phyloP scores from a whole-genome alignment of 805 yeast species.

The Wickerhamiella parazyma region DNA sequence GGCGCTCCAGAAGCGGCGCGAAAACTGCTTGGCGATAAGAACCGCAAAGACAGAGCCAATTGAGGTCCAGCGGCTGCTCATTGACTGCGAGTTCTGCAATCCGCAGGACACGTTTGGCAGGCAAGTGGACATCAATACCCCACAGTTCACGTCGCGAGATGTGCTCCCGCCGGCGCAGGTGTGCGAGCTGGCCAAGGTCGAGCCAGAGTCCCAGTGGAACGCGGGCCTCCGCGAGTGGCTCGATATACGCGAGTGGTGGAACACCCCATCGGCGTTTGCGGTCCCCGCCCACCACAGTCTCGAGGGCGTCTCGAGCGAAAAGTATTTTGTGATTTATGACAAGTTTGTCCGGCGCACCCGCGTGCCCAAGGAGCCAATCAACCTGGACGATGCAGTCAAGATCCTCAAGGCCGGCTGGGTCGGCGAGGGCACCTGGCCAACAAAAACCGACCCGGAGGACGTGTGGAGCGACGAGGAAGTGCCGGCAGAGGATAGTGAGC shows the following conservation, averaged over 20 bases:
- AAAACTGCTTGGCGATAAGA: slow-evolving; percentile 19
- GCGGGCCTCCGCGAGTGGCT: slow-evolving; percentile 59
- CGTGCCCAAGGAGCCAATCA: slow-evolving; percentile 54
- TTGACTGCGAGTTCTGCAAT: slow-evolving; percentile 23
- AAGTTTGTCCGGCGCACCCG: slow-evolving; percentile 58
- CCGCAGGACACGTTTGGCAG: slow-evolving; percentile 20
- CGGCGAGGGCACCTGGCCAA: slow-evolving; percentile 54
- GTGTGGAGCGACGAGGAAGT: slow-evolving; percentile 17
- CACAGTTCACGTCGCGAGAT: slow-evolving; percentile 15
- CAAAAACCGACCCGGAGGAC: slow-evolving; percentile 17
- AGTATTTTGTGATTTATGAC: slow-evolving; percentile 40
- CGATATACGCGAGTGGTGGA: slow-evolving; percentile 56
- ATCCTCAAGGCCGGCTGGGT: slow-evolving; percentile 79
- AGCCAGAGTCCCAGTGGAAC: slow-evolving; percentile 30
- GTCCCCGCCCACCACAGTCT: slow-evolving; percentile 18
- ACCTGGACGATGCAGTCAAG: slow-evolving; percentile 55
- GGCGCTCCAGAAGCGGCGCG: slow-evolving; percentile 18
- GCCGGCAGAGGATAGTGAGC: slow-evolving; percentile 12
- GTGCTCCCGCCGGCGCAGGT: slow-evolving; percentile 4
- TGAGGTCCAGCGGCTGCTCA: slow-evolving; percentile 20
- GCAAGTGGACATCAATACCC: slow-evolving; percentile 12
- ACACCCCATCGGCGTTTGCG: slow-evolving; percentile 18
- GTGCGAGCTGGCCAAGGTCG: background rate
- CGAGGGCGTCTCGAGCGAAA: slow-evolving; percentile 21
- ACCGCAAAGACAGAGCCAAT: slow-evolving; percentile 21